Evolutionary conservation across 2,329 filamentous ascomycete genomes (phyloP).

Genomic region (Monosporascus sp.): DNA sequence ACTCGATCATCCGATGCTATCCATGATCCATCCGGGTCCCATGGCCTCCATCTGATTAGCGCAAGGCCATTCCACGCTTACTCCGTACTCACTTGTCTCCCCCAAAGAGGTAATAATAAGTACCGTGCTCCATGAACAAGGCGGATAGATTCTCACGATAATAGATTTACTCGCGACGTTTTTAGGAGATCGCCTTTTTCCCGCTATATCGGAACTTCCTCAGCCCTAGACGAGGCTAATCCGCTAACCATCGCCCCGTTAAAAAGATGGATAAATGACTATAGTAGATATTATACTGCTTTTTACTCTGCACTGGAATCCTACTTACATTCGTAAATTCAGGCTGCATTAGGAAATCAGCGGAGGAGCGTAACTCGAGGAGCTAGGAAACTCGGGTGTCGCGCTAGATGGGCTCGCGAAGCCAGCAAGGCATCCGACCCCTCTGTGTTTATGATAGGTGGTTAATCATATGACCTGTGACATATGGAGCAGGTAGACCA

Average conservation of each 20-base stretch:
- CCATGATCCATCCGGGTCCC: conserved; percentile 54
- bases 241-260: background rate
- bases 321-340: too few relatives aligned
- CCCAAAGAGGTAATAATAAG: conserved; percentile 31
- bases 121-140: background rate
- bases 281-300: background rate
- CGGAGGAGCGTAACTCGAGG: too few relatives aligned
- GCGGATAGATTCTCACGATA: background rate
- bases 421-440: too few relatives aligned
- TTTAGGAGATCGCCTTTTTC: background rate
- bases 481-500: background rate
- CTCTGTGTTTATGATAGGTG: too few relatives aligned
- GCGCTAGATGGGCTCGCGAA: too few relatives aligned
- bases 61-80: background rate
- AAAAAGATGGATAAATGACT: background rate
- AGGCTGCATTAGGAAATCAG: too few relatives aligned
- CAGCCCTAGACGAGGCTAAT: too few relatives aligned
- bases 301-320: too few relatives aligned
- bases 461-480: background rate
- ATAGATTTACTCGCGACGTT: background rate
- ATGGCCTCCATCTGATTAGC: conserved; percentile 33
- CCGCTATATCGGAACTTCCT: too few relatives aligned
- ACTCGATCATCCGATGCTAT: conserved; percentile 68
- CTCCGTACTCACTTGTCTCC: conserved; percentile 31
- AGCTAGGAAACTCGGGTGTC: too few relatives aligned